Conservation (phyloP, 352 stramenopile species). For the Pythium myriotylum region DNA sequence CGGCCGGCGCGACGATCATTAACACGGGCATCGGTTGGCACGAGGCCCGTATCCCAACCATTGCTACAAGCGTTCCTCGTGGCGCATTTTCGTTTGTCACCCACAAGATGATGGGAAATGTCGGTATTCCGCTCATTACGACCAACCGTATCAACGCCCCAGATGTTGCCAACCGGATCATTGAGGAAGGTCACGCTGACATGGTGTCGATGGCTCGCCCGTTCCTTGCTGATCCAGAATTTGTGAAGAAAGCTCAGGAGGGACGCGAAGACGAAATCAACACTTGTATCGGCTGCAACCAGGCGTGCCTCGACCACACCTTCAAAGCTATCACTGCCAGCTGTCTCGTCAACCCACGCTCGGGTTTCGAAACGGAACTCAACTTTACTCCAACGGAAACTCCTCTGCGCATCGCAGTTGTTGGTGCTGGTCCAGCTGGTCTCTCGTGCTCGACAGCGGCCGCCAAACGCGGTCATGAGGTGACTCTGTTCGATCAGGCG, state of each 20-base stretch:
- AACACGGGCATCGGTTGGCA: conserved; percentile 99
- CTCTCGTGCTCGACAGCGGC: conserved; percentile 90
- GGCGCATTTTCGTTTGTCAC: conserved; percentile 95
- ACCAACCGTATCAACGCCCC: conserved; percentile 98
- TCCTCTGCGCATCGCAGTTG: conserved; percentile 75
- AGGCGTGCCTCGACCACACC: conserved; percentile 97
- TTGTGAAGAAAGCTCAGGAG: conserved; percentile 93
- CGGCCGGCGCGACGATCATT: conserved; percentile 94
- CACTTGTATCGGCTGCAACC: conserved; percentile 97
- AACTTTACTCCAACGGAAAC: conserved; percentile 57
- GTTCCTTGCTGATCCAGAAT: conserved; percentile 95
- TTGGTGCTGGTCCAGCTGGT: conserved; percentile 94
- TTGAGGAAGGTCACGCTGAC: conserved; percentile 82
- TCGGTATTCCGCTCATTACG: conserved; percentile 93
- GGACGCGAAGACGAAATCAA: conserved; percentile 94
- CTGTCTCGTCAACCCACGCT: conserved; percentile 96
- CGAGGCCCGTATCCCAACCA: conserved; percentile 96
- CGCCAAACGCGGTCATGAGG: conserved; percentile 90
- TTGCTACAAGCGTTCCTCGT: conserved; percentile 95
- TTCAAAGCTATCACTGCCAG: conserved; percentile 94
- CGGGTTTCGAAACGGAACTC: conserved; percentile 95
- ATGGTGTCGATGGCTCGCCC: conserved; percentile 90
- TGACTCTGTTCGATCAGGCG: conserved; percentile 94
- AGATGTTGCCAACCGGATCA: conserved; percentile 87
- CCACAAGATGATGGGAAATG: conserved; percentile 86